phyloP scores from a whole-genome alignment of 352 stramenopile species.

The Phytophthora colocasiae region DNA sequence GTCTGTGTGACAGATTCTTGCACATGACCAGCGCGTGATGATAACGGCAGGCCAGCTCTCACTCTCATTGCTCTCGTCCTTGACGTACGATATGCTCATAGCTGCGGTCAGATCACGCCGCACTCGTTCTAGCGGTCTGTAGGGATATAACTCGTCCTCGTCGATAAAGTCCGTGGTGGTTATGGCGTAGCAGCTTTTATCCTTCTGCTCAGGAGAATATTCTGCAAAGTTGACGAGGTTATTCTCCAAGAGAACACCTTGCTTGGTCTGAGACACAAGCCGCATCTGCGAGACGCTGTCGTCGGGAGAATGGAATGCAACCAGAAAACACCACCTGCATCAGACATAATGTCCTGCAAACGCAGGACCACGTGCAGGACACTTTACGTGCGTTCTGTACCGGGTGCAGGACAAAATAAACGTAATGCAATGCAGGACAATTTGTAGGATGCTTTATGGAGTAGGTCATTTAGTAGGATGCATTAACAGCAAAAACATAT shows the following conservation, averaged over 20 bases:
- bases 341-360: too few species aligned
- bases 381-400: too few species aligned
- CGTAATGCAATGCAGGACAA: too few species aligned
- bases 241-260: constrained; percentile 39
- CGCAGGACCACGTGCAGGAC: too few species aligned
- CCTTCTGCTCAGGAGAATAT: constrained; percentile 19
- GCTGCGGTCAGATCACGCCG: constrained; percentile 45
- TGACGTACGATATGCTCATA: constrained; percentile 34
- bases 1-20: constrained; percentile 34
- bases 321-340: too few species aligned
- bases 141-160: constrained; percentile 55
- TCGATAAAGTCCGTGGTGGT: constrained; percentile 51
- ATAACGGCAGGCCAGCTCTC: constrained; percentile 27
- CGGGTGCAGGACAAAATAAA: too few species aligned
- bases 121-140: constrained; percentile 44
- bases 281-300: constrained; percentile 49
- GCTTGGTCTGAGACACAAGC: constrained; percentile 43
- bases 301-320: too few species aligned
- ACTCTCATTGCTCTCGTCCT: constrained; percentile 3
- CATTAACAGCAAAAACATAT: too few species aligned
- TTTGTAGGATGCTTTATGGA: too few species aligned
- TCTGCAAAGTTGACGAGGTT: constrained; percentile 47
- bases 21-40: constrained; percentile 35
- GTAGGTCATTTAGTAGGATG: too few species aligned
- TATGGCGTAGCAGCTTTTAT: constrained; percentile 39